Evolutionary conservation across 2,329 filamentous ascomycete genomes (phyloP), one percentile per base, ranked within the genome.

Genomic region (Corinectria fuckeliana): DNA sequence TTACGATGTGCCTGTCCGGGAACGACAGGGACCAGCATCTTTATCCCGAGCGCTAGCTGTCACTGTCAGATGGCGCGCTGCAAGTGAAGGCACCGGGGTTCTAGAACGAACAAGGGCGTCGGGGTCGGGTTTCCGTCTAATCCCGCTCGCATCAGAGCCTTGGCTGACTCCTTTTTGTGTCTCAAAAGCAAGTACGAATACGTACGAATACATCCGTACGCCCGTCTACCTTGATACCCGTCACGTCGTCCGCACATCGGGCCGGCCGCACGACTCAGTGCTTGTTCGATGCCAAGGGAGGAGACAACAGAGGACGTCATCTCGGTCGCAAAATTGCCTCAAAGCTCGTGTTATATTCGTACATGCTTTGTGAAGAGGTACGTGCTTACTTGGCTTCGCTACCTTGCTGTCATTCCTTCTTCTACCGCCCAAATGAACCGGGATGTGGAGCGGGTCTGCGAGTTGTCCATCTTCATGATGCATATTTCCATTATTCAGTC

Each of bases 41-140:
- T 39, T 50, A 30, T n/a, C 34, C 44, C 41, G 26, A 47, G 41
- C 44, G 47, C 56, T 52, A 47, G 28, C 52, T 41, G 57, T 51
- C 52, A 34, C 52, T 41, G 57, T 54, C 55, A 39, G 56, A 63
- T 65, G 64, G 62, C 50, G 47, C 54, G 50, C 56, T 58, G 55
- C 61, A 51, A 28, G 50, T 32, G 36, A 55, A 23, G 47, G 53
- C 38, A 38, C 39, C 30, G 14, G 25, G n/a, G 20, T 58, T 56
- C 47, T 56, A 56, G 51, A 55, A 61, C 53, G 42, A 39, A 18
- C 36, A 44, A 25, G 50, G 50, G 44, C 14, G 38, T 30, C 50
- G 36, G 49, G 42, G 30, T 60, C 32, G 45, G 50, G 53, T 52
- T 57, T 50, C 56, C 56, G 56, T 54, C 44, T 20, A 50, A 54